These are phyloP conservation scores for Blastosporella zonata DNA, from an alignment of 1,284 basidiomycete genomes.

Conservation along the genomic window DNA sequence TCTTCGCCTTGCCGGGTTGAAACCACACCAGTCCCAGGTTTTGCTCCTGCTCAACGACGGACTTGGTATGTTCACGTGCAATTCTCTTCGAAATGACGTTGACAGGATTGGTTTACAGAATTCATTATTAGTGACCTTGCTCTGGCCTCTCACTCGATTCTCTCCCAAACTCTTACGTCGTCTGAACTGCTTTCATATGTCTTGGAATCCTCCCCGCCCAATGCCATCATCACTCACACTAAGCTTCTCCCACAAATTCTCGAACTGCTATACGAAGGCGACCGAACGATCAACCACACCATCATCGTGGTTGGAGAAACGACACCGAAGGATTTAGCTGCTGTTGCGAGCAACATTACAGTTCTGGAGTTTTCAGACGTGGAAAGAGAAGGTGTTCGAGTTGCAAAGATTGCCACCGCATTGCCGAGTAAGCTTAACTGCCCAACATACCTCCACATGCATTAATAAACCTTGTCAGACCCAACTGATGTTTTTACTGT, in stretches of 20 bases:
- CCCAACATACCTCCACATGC: background rate
- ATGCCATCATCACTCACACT: slow-evolving; percentile 66
- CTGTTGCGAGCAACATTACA: slow-evolving; percentile 46
- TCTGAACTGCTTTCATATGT: slow-evolving; percentile 55
- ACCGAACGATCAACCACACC: slow-evolving; percentile 47
- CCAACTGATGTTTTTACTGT: slow-evolving; percentile 63
- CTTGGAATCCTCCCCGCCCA: slow-evolving; percentile 61
- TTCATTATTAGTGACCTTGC: slow-evolving; percentile 76
- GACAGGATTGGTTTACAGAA: slow-evolving; percentile 43
- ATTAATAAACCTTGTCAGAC: slow-evolving; percentile 34
- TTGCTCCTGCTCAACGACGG: slow-evolving; percentile 72
- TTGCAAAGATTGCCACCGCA: slow-evolving; percentile 43
- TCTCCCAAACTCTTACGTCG: slow-evolving; percentile 66
- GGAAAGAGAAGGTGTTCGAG: slow-evolving; percentile 56
- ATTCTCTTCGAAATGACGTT: background rate
- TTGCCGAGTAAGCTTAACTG: slow-evolving; percentile 43
- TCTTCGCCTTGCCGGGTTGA: slow-evolving; percentile 52
- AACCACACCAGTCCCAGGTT: slow-evolving; percentile 62
- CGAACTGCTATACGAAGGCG: slow-evolving; percentile 62
- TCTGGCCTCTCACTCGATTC: slow-evolving; percentile 65
- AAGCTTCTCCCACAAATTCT: slow-evolving; percentile 61
- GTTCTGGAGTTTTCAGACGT: slow-evolving; percentile 62
- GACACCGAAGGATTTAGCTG: slow-evolving; percentile 36
- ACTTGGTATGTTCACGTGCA: slow-evolving; percentile 46
- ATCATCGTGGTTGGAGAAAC: slow-evolving; percentile 68